Conservation (phyloP, 192 early-diverging fungal genomes). For the Chytriomyces sp. region DNA sequence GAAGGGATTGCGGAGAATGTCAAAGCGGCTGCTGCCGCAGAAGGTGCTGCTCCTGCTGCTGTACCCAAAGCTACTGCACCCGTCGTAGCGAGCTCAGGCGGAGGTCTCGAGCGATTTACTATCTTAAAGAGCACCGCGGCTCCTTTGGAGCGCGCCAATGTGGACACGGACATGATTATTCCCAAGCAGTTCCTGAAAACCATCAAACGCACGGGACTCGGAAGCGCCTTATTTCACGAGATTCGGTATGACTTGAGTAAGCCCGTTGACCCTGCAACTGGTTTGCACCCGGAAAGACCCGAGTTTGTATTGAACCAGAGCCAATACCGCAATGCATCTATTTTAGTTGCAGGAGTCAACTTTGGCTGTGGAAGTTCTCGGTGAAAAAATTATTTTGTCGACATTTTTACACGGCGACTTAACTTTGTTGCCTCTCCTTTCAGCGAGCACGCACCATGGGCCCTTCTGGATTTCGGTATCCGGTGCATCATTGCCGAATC, state of each 20-base stretch:
- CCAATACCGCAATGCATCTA: conserved; percentile 51
- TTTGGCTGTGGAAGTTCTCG: conserved; percentile 71
- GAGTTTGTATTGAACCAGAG: conserved; percentile 66
- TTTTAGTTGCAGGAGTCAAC: conserved; percentile 64
- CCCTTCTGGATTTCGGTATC: conserved; percentile 72
- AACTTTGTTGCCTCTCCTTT: not conserved
- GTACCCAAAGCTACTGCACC: conserved; percentile 9
- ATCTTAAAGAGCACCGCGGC: conserved; percentile 59
- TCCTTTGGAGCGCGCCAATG: conserved; percentile 62
- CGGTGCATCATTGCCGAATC: conserved; percentile 66
- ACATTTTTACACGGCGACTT: not conserved
- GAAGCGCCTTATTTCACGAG: conserved; percentile 61
- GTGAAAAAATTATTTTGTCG: not conserved
- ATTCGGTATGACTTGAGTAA: conserved; percentile 52
- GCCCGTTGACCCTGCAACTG: conserved; percentile 40
- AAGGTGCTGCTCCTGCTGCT: not conserved
- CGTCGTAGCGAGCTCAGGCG: conserved; percentile 16
- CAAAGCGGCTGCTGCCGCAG: conserved; percentile 5
- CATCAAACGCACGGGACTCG: conserved; percentile 71
- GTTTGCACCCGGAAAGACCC: conserved; percentile 39
- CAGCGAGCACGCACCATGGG: conserved; percentile 74
- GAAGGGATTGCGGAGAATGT: conserved; percentile 28
- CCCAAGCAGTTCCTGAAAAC: conserved; percentile 79
- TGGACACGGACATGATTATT: conserved; percentile 77
- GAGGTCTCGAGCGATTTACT: conserved; percentile 64